These are phyloP conservation scores for Leccinum barrowsii DNA, from an alignment of 768 basidiomycete genomes.

Conservation along the genomic window DNA sequence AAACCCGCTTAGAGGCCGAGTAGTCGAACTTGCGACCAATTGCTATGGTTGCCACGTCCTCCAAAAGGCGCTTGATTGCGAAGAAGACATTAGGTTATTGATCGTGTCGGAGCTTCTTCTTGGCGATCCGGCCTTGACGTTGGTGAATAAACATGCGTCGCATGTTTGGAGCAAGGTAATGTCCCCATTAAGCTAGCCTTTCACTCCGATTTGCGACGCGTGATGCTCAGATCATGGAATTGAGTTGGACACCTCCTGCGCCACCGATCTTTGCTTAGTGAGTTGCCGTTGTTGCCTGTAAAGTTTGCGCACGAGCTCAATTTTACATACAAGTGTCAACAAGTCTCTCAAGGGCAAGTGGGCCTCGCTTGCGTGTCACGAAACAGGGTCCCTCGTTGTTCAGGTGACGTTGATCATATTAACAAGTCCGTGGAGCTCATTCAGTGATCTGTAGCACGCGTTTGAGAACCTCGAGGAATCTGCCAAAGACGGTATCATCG, in stretches of 20 bases:
- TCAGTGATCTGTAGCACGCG: constrained; percentile 52
- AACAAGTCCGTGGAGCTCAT: background rate
- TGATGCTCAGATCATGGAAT: constrained; percentile 71
- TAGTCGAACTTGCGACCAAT: constrained; percentile 84
- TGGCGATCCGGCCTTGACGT: constrained; percentile 80
- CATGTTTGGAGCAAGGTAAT: constrained; percentile 89
- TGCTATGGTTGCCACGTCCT: constrained; percentile 89
- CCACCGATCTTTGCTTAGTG: constrained; percentile 88
- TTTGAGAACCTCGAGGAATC: constrained; percentile 83
- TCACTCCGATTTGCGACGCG: constrained; percentile 6
- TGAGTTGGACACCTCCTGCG: constrained; percentile 82
- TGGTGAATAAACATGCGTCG: constrained; percentile 88
- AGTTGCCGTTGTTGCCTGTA: constrained; percentile 26
- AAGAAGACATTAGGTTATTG: constrained; percentile 78
- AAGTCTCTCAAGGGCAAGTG: constrained; percentile 85
- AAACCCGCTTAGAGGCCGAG: constrained; percentile 53
- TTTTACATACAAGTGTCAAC: constrained; percentile 58
- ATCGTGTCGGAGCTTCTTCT: constrained; percentile 83
- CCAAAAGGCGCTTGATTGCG: constrained; percentile 87
- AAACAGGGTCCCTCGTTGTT: constrained; percentile 85
- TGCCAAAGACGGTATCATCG: constrained; percentile 81
- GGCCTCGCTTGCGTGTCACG: constrained; percentile 86
- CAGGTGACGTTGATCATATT: constrained; percentile 46
- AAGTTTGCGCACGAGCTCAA: background rate
- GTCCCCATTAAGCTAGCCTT: background rate